Evolutionary conservation across 805 yeast species (phyloP), one percentile per base, ranked within the genome.

Genomic region (Lipomyces starkeyi): DNA sequence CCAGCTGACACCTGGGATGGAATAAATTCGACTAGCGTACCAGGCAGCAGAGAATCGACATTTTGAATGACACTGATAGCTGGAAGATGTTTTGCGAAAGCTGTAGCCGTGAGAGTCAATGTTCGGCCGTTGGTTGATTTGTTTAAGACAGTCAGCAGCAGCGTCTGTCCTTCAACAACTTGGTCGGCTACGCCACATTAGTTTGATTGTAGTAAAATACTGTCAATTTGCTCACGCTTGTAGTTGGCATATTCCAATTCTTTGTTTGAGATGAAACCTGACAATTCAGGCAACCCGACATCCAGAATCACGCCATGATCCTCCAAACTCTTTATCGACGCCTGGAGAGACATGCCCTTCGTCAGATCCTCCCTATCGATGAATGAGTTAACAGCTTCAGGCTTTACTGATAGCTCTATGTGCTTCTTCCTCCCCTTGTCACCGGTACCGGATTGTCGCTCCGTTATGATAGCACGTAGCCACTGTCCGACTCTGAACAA

Each of bases 251-350:
- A 58, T 49, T 76, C 74, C 61, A 90, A 78, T 66, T 89, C 94
- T 72, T 88, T 89, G 71, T 86, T 88, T 1, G 96, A 84, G 59
- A 93, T 81, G 78, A 94, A 93, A 0, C 97, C 97, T 35, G 86
- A 80, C 8, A 84, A 66, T 5, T 83, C 85, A 8, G 78, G 78
- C 61, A 83, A 76, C 43, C 98, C 98, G 53, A 90, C 78, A 73
- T 88, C 89, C 56, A 94, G 79, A 65, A 91, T 86, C 29, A 87
- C 85, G 79, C 99, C 99, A 77, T 92, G 97, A 77, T 95, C 99
- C 83, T 95, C 98, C 29, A 91, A 79, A 59, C 96, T 89, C 69
- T 83, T 84, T 27, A 95, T 87, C 1, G 91, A 83, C 29, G 88
- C 93, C 79, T 95, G 99, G 1, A 95, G 76, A 3, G 89, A 76